Conservation (phyloP, 2,329 filamentous ascomycete species). For the Harringtonia lauricola region DNA sequence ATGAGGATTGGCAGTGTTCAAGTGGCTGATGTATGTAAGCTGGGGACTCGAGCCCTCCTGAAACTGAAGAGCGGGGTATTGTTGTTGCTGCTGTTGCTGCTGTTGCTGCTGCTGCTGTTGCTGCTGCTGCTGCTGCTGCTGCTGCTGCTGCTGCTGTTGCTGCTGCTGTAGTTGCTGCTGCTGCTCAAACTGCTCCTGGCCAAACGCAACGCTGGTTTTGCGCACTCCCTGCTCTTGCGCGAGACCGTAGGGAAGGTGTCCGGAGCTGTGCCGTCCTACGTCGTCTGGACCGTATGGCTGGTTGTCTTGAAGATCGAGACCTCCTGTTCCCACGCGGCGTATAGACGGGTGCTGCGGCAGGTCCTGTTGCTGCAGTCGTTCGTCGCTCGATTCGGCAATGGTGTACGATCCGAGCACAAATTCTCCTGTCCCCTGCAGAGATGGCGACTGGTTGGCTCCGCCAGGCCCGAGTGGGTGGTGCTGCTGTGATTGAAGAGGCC, state of each 20-base stretch:
- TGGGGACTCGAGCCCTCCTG: conserved; percentile 18
- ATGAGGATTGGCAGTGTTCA: conserved; percentile 15
- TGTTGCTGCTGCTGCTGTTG: conserved; percentile 21
- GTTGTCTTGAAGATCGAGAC: conserved; percentile 23
- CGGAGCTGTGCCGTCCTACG: conserved; percentile 26
- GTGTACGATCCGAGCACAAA: conserved; percentile 16
- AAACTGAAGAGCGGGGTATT: conserved; percentile 15
- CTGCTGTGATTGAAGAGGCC: conserved; percentile 15
- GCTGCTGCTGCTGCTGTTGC: conserved; percentile 19
- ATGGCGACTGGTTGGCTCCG: conserved; percentile 26
- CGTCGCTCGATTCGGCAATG: conserved; percentile 27
- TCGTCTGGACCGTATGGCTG: conserved; percentile 35
- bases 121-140: conserved; percentile 23
- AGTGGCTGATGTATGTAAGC: conserved; percentile 21
- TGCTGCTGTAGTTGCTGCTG: conserved; percentile 28
- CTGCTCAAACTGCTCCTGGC: conserved; percentile 28
- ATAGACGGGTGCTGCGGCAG: conserved; percentile 24
- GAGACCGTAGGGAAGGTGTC: no score
- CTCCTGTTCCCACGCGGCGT: conserved; percentile 32
- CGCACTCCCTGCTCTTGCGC: no score
- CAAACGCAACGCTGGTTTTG: conserved; percentile 8
- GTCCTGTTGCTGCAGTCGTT: conserved; percentile 27
- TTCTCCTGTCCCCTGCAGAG: conserved; percentile 31
- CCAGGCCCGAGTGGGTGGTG: conserved; percentile 1
- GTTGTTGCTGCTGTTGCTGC: conserved; percentile 25